Percentiles rank a stretch among this genome's conserved stretches.
Evolutionary conservation across 2,329 filamentous ascomycete genomes (phyloP).

Genomic region (Leptographium galeiforme): DNA sequence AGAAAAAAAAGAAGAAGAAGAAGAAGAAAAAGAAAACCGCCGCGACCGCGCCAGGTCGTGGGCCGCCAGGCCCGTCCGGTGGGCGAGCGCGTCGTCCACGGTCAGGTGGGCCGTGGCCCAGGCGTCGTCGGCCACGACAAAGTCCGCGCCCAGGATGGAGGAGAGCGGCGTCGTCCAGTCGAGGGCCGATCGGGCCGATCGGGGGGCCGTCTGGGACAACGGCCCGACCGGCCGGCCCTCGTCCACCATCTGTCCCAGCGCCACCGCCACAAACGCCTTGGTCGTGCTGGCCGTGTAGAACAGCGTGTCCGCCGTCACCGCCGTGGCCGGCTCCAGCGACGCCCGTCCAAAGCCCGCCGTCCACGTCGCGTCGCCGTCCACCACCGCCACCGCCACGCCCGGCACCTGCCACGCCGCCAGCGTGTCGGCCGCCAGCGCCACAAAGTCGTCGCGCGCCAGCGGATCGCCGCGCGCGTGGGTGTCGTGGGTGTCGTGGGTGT

Average conservation of each 20-base stretch:
- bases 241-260: slow-evolving; percentile 32
- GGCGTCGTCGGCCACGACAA: slow-evolving; percentile 26
- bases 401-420: slow-evolving; percentile 28
- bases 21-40: slow-evolving; percentile 15
- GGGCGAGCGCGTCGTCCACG: slow-evolving; percentile 37
- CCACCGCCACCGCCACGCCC: slow-evolving; percentile 32
- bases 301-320: slow-evolving; percentile 31
- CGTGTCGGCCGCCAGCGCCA: slow-evolving; percentile 5
- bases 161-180: slow-evolving; percentile 32
- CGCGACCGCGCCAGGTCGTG: slow-evolving; percentile 23
- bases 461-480: no score
- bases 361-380: slow-evolving; percentile 29
- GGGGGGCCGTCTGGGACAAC: slow-evolving; percentile 6
- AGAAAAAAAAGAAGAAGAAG: no score
- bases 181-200: slow-evolving; percentile 11
- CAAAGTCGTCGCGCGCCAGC: slow-evolving; percentile 3
- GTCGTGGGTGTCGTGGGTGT: no score
- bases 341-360: slow-evolving; percentile 30
- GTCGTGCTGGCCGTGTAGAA: slow-evolving; percentile 41
- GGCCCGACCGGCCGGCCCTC: slow-evolving; percentile 21
- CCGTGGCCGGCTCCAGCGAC: slow-evolving; percentile 19
- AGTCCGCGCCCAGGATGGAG: slow-evolving; percentile 33
- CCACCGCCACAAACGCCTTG: slow-evolving; percentile 38
- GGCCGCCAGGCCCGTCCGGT: slow-evolving; percentile 34
- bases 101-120: slow-evolving; percentile 32